Evolutionary conservation across 768 basidiomycete species (phyloP), one percentile per base, ranked within the genome.

Genomic region (Podaxis rugospora): DNA sequence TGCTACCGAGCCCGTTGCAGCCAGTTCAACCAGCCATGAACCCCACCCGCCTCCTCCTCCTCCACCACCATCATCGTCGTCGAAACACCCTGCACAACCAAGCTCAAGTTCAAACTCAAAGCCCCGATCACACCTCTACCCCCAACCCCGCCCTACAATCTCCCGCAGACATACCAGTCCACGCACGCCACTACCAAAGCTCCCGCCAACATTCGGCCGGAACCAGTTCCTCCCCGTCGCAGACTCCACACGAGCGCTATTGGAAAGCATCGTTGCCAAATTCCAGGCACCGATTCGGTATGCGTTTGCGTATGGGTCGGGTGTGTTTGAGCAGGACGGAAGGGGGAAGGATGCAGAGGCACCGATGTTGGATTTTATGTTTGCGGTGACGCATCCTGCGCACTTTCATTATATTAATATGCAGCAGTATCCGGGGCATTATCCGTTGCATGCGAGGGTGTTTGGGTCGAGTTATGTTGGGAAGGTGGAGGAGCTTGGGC

Each of bases 341-440:
- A 28, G 63, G 72, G 62, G 67, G 68, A 18, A 66, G 51, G 68
- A 69, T 21, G 67, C 67, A 11, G 73, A 76, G 16, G 71, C 68
- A 39, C 95, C 95, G 0, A 92, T 98, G 90, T 83, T 98, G 21
- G 97, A 99, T 74, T 97, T 98, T 68, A 84, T 99, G 73, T 93
- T 99, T 71, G 95, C 95, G 0, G 96, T 98, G 49, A 92, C 93
- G 1, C 94, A 97, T 66, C 82, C 97, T 0, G 83, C 82, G 11
- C 93, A 97, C 68, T 99, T 95, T 79, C 97, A 98, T 72, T 91
- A 88, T 28, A 92, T 95, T 72, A 99, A 99, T 72, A 88, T 98
- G 85, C 83, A 89, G 53, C 93, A 95, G 73, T 82, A 89, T 68
- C 94, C 96, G 0, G 80, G 84, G 6, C 97, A 99, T 75, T 99